Conservation (phyloP, 495 filamentous ascomycete species). For the Aspergillus cavernicola region DNA sequence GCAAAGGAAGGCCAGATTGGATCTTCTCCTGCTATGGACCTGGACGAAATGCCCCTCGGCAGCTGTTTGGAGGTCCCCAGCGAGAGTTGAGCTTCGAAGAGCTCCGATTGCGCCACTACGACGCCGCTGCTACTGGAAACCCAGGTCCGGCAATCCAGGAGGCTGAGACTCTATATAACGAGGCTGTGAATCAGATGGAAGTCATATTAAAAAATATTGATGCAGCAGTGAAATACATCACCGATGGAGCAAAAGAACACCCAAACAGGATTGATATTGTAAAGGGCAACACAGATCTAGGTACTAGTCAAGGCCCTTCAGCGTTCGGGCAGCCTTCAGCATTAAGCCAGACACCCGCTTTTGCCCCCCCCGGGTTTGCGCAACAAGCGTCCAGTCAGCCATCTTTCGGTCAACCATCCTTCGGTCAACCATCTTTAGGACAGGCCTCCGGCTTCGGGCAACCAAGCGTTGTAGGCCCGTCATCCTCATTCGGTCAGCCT, state of each 20-base stretch:
- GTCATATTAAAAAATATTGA: slow-evolving; percentile 60
- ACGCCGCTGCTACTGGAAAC: slow-evolving; percentile 55
- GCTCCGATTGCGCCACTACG: slow-evolving; percentile 65
- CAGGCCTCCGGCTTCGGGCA: slow-evolving; percentile 31
- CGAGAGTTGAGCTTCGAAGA: slow-evolving; percentile 85
- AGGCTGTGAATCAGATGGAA: slow-evolving; percentile 66
- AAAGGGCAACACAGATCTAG: slow-evolving; percentile 38
- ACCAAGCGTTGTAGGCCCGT: slow-evolving; percentile 23
- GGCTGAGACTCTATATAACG: slow-evolving; percentile 52
- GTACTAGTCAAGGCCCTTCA: slow-evolving; percentile 18
- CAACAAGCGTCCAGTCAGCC: slow-evolving; percentile 10
- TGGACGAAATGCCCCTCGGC: slow-evolving; percentile 63
- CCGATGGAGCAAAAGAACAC: slow-evolving; percentile 65
- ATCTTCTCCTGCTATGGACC: slow-evolving; percentile 81
- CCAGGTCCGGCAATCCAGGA: slow-evolving; percentile 63
- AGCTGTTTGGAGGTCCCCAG: slow-evolving; percentile 74
- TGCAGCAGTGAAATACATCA: slow-evolving; percentile 68
- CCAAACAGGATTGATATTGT: slow-evolving; percentile 77
- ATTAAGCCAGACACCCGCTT: slow-evolving; percentile 30
- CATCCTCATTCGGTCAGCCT: slow-evolving; percentile 28
- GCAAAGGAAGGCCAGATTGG: slow-evolving; percentile 68
- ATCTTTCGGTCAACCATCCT: slow-evolving; percentile 31
- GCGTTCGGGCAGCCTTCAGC: slow-evolving; percentile 31
- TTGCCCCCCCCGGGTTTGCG: slow-evolving; percentile 25
- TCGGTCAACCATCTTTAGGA: slow-evolving; percentile 37